Base-by-base conservation (phyloP, 768 basidiomycete genomes). In the Hygrocybe coccinea region DNA sequence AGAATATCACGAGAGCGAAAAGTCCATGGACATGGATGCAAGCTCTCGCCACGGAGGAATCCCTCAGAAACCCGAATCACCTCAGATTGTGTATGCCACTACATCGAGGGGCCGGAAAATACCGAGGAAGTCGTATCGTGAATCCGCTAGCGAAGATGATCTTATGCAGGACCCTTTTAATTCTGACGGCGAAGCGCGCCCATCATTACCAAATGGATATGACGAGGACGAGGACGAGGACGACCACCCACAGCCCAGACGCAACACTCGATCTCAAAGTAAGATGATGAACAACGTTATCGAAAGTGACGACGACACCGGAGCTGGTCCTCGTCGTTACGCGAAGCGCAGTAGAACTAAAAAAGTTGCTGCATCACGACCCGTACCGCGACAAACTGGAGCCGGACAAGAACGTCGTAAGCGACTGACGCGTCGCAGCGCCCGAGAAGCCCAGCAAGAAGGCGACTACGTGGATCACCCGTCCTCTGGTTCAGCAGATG, bases 381-480 rank as follows among this genome's bases (percentile, higher is more conserved):
- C 70, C 33, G 56, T 49, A 6, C 15, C 57, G 56, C 22, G 50
- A 19, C 60, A 44, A 33, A 35, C 29, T 25, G 63, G 62, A 8
- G 64, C 65, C 5, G 59, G 64, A 10, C 65, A 67, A 52, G 15
- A 11, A 3, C 69, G 71, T 44, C 49, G 67, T 41, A 64, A 62
- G 29, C 67, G 74, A 38, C 52, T 67, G 14, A 63, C 57, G 41
- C 66, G 64, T 15, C 68, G 72, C 34, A 69, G 56, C 46, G 67
- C 68, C 29, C 25, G 43, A 17, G 33, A 56, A 38, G 49, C 17
- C 33, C 67, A 69, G 11, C 77, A 80, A 50, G 77, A 77, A 46
- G 83, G 79, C 35, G 80, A 82, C 34, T 80, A 83, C 52, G 71
- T 77, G 49, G 69, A 69, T 25, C 75, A 78, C 38, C 67, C 77